phyloP scores from a whole-genome alignment of 2,329 filamentous ascomycete genomes.

The Penicillium sp. region DNA sequence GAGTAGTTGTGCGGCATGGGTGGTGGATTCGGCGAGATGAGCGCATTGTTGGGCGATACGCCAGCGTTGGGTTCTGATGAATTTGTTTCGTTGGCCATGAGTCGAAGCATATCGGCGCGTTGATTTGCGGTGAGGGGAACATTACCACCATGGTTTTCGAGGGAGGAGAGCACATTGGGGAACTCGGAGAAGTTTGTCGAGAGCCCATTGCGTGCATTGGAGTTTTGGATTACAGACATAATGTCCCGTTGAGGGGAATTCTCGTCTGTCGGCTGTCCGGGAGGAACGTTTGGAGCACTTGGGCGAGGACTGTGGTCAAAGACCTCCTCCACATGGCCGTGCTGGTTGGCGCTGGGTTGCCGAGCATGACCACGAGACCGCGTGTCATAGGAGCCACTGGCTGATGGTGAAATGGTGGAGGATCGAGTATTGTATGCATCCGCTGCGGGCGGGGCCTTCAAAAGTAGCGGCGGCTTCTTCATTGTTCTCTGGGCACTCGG shows the following conservation, averaged over 20 bases:
- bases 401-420: constrained; percentile 38
- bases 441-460: constrained; percentile 44
- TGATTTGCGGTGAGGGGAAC: constrained; percentile 45
- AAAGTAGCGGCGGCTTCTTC: constrained; percentile 47
- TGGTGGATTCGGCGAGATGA: constrained; percentile 55
- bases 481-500: constrained; percentile 40
- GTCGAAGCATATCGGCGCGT: constrained; percentile 48
- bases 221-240: constrained; percentile 49
- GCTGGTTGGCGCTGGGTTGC: constrained; percentile 31
- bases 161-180: constrained; percentile 45
- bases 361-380: constrained; percentile 30
- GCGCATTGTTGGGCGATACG: constrained; percentile 52
- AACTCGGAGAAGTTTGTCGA: constrained; percentile 43
- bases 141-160: constrained; percentile 45
- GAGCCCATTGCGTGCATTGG: constrained; percentile 44
- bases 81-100: constrained; percentile 48
- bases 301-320: constrained; percentile 41
- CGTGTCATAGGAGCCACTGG: constrained; percentile 33
- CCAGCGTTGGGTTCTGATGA: constrained; percentile 39
- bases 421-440: constrained; percentile 29
- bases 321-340: constrained; percentile 45
- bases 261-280: constrained; percentile 21
- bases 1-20: constrained; percentile 52
- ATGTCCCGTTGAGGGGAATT: constrained; percentile 43
- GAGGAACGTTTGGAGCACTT: constrained; percentile 18